phyloP scores from a whole-genome alignment of 371 early-diverging fungal genomes.

The Apophysomyces trapeziformis region DNA sequence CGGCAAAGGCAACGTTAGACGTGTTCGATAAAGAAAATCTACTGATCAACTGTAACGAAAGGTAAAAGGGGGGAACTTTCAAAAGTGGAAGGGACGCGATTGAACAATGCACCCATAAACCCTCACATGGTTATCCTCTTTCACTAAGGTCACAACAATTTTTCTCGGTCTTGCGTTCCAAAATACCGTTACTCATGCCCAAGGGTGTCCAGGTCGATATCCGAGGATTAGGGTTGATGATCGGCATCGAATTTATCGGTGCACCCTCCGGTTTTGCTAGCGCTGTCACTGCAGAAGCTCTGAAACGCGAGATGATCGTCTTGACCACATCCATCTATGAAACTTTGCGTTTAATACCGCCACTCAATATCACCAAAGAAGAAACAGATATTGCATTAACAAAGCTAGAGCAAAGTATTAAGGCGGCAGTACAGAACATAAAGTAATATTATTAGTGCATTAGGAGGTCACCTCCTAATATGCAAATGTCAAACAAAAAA shows the following conservation, averaged over 20 bases:
- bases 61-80: constrained; percentile 15
- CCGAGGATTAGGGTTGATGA: constrained; percentile 49
- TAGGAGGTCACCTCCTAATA: no score
- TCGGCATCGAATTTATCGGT: constrained; percentile 45
- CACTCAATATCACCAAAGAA: constrained; percentile 35
- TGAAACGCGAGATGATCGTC: constrained; percentile 29
- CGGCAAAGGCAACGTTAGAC: constrained; percentile 52
- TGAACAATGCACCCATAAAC: no score
- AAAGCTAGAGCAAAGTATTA: constrained; percentile 16
- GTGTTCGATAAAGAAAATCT: constrained; percentile 50
- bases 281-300: constrained; percentile 18
- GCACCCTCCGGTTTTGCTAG: constrained; percentile 28
- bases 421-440: constrained; percentile 5
- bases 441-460: constrained; percentile 4
- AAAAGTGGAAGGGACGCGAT: no score
- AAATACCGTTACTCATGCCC: constrained; percentile 22
- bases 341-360: constrained; percentile 40
- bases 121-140: no score
- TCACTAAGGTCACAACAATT: constrained; percentile 43
- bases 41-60: constrained; percentile 44
- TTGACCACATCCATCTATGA: constrained; percentile 40
- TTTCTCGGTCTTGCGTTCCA: constrained; percentile 33
- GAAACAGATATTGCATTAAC: constrained; percentile 30
- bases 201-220: constrained; percentile 31
- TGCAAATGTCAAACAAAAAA: no score